These are phyloP conservation scores for Chrysoporthe austroafricana DNA, from an alignment of 2,329 filamentous ascomycete species.

Conservation along the genomic window DNA sequence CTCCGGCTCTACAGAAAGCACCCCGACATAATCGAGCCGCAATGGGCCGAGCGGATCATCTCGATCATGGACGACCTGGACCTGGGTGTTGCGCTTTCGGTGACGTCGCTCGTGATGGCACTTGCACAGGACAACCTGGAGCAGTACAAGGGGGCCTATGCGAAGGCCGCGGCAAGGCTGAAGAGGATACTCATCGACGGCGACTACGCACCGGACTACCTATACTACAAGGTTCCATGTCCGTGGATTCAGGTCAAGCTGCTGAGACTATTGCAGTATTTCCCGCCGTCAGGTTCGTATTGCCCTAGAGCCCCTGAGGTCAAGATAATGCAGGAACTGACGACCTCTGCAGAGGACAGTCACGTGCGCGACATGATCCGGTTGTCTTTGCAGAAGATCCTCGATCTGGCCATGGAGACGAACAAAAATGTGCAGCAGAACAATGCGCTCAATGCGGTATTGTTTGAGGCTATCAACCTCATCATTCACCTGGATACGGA, in stretches of 20 bases:
- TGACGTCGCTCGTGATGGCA: slow-evolving; percentile 94
- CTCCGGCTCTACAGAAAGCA: slow-evolving; percentile 93
- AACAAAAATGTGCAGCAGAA: slow-evolving; percentile 99
- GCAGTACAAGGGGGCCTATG: slow-evolving; percentile 90
- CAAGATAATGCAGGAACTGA: slow-evolving; percentile 30
- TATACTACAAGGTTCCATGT: slow-evolving; percentile 99
- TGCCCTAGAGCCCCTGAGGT: neutral
- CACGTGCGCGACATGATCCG: slow-evolving; percentile 91
- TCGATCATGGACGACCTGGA: slow-evolving; percentile 98
- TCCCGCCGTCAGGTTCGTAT: slow-evolving; percentile 75
- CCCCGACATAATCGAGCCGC: slow-evolving; percentile 88
- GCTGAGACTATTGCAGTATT: slow-evolving; percentile 89
- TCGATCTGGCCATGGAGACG: slow-evolving; percentile 88
- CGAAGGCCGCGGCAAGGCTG: slow-evolving; percentile 86
- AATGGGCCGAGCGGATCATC: slow-evolving; percentile 98
- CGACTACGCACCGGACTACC: slow-evolving; percentile 87
- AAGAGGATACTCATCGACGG: slow-evolving; percentile 90
- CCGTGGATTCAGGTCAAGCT: slow-evolving; percentile 98
- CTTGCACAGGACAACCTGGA: slow-evolving; percentile 93
- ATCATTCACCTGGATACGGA: slow-evolving; percentile 98
- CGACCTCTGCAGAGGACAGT: slow-evolving; percentile 71
- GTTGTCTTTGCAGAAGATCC: slow-evolving; percentile 85
- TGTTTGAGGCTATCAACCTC: slow-evolving; percentile 98
- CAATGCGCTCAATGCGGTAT: slow-evolving; percentile 95
- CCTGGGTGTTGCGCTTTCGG: slow-evolving; percentile 90